Conservation (phyloP, 1,284 basidiomycete species). For the Austroboletus niveus region DNA sequence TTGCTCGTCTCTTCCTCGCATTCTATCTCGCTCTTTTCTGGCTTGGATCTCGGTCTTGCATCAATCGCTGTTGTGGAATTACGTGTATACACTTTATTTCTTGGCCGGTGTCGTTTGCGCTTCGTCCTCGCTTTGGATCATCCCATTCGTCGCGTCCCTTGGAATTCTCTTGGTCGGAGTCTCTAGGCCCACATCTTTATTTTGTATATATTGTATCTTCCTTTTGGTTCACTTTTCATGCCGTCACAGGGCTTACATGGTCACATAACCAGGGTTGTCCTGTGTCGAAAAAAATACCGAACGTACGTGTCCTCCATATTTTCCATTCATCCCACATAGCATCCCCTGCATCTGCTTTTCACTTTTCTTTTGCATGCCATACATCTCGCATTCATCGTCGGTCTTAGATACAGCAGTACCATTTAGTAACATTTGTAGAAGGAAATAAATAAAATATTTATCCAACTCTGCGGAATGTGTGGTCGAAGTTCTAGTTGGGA, state of each 20-base stretch:
- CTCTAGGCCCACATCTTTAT: constrained; percentile 11
- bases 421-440: constrained; percentile 29
- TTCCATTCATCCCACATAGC: background rate
- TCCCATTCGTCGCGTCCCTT: background rate
- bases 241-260: background rate
- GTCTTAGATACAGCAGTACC: constrained; percentile 25
- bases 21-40: constrained; percentile 9
- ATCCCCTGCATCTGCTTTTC: constrained; percentile 5
- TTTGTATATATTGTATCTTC: constrained; percentile 25
- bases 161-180: background rate
- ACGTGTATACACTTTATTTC: constrained; percentile 30
- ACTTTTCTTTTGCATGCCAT: constrained; percentile 14
- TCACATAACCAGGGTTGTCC: background rate
- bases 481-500: too few relatives aligned
- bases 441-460: constrained; percentile 3
- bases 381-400: constrained; percentile 13
- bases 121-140: background rate
- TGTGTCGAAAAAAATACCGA: background rate
- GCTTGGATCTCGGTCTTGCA: constrained; percentile 15
- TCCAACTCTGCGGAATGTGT: background rate
- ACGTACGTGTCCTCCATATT: constrained; percentile 7
- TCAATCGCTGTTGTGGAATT: constrained; percentile 33
- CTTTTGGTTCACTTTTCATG: constrained; percentile 3
- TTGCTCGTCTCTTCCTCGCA: constrained; percentile 4
- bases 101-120: constrained; percentile 11